Conservation (phyloP, 495 filamentous ascomycete species). For the Lasiosphaeria hispida region DNA sequence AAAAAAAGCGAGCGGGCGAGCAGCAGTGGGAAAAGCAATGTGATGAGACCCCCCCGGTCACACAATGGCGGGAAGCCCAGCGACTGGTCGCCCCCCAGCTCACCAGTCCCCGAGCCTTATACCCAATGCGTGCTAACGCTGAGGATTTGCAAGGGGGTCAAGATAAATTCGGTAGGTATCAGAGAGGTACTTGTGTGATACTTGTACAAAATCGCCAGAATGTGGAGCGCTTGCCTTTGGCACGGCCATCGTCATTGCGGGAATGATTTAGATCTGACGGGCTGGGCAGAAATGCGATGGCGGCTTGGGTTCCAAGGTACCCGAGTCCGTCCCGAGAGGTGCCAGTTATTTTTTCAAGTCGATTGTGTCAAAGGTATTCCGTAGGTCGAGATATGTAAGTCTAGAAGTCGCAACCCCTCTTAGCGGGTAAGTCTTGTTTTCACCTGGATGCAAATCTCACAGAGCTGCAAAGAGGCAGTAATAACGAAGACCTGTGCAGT, state of each 20-base stretch:
- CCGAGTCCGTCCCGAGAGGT: conserved; percentile 15
- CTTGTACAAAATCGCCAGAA: no score
- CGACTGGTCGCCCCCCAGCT: not conserved
- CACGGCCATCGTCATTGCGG: conserved; percentile 8
- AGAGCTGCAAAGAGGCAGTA: not conserved
- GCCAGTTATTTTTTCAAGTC: conserved; percentile 4
- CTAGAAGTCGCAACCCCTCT: conserved; percentile 16
- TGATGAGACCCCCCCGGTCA: conserved; percentile 4
- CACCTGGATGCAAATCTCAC: conserved; percentile 9
- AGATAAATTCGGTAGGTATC: not conserved
- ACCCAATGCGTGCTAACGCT: conserved; percentile 4
- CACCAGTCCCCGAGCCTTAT: not conserved
- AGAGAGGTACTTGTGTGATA: no score
- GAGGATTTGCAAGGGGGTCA: not conserved
- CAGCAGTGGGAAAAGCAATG: conserved; percentile 13
- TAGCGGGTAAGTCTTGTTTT: conserved; percentile 10
- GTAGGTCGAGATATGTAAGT: conserved; percentile 2
- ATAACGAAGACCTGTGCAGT: not conserved
- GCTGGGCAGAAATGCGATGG: conserved; percentile 19
- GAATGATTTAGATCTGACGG: conserved; percentile 4
- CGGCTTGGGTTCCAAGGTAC: conserved; percentile 12
- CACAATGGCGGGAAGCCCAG: not conserved
- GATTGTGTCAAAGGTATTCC: conserved; percentile 12
- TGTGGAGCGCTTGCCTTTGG: no score
- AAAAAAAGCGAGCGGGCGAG: not conserved